Evolutionary conservation across 495 filamentous ascomycete genomes (phyloP).

Genomic region (Hypoxylon trugodes): DNA sequence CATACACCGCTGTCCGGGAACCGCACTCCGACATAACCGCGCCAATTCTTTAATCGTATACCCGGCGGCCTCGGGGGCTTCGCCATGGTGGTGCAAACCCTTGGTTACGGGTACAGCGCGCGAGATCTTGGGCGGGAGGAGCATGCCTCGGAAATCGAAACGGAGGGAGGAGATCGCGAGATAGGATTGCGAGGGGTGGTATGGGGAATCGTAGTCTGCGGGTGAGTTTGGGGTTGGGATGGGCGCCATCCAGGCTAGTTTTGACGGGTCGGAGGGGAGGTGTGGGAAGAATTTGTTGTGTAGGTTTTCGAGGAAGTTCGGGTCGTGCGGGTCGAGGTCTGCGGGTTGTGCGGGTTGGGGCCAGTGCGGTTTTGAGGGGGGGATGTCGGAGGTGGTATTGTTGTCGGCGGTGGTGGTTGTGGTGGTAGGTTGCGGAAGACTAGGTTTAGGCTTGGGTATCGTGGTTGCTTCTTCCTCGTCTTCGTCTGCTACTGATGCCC

Average conservation of each 20-base stretch:
- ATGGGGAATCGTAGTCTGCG: conserved; percentile 73
- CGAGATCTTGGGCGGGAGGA: conserved; percentile 78
- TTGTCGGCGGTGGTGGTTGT: conserved; percentile 30
- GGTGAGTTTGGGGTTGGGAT: conserved; percentile 63
- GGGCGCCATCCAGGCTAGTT: conserved; percentile 89
- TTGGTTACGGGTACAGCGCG: conserved; percentile 74
- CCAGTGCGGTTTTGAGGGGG: conserved; percentile 47
- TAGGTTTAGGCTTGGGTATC: conserved; percentile 15
- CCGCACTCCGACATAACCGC: conserved; percentile 78
- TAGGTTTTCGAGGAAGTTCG: conserved; percentile 81
- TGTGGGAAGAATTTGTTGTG: conserved; percentile 93
- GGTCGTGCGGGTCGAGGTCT: conserved; percentile 81
- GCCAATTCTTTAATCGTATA: conserved; percentile 94
- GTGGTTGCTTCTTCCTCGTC: conserved; percentile 23
- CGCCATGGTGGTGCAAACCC: conserved; percentile 92
- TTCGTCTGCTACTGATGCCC: conserved; percentile 37
- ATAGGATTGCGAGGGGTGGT: conserved; percentile 77
- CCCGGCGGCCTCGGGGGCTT: conserved; percentile 91
- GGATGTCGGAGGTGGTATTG: conserved; percentile 39
- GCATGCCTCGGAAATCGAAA: conserved; percentile 83
- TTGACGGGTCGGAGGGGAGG: conserved; percentile 82
- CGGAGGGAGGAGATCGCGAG: conserved; percentile 80
- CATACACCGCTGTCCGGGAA: conserved; percentile 86
- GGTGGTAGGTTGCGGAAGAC: conserved; percentile 10
- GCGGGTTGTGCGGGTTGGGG: conserved; percentile 54